A percentile compares a stretch with the other conserved stretches of the same genome.
phyloP scores from a whole-genome alignment of 148 eudicot genomes.

The Selenicereus undatus region DNA sequence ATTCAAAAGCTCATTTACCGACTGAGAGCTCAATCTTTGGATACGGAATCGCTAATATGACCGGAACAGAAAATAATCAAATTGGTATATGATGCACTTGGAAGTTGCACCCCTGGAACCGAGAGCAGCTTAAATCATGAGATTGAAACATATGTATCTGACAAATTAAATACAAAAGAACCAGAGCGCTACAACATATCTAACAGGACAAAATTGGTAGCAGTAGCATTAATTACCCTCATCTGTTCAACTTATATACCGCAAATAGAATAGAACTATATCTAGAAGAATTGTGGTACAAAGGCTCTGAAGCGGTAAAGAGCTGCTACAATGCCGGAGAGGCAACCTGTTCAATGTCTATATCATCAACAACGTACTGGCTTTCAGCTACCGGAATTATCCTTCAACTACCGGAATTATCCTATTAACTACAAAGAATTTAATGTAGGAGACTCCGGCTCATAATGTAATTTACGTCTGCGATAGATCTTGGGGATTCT shows the following conservation, averaged over 20 bases:
- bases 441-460: slow-evolving; percentile 12
- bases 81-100: no score
- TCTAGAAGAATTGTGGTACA: slow-evolving; percentile 10
- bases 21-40: no score
- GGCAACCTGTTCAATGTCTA: slow-evolving; percentile 1
- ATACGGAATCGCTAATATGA: no score
- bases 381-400: no score
- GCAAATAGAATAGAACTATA: not conserved
- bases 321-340: slow-evolving; percentile 6
- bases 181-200: not conserved
- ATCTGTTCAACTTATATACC: not conserved
- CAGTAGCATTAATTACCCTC: not conserved
- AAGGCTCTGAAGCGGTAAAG: not conserved
- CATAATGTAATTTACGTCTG: slow-evolving; percentile 42
- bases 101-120: no score
- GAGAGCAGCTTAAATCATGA: no score
- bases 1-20: not conserved
- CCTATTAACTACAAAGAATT: slow-evolving; percentile 15
- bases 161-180: not conserved
- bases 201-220: not conserved
- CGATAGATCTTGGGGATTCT: slow-evolving; percentile 58
- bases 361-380: not conserved
- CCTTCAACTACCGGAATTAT: slow-evolving; percentile 4
- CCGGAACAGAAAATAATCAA: no score
- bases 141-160: no score